Evolutionary conservation across 2,329 filamentous ascomycete genomes (phyloP).

Genomic region (Colletotrichum musae): DNA sequence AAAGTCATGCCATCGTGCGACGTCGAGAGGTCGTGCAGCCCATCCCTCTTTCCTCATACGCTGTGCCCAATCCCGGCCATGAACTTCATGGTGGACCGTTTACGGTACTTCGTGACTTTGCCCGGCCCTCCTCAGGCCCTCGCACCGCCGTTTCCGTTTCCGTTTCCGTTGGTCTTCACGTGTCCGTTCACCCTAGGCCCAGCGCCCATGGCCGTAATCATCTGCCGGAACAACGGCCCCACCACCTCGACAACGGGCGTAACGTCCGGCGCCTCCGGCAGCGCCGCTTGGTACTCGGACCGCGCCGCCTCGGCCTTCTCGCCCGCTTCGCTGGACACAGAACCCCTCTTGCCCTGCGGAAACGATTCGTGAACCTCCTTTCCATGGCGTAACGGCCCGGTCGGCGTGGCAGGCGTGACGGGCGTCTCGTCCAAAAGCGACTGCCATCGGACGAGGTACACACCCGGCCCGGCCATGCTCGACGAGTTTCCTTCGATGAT

Average conservation of each 20-base stretch:
- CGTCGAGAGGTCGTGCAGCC: neutral
- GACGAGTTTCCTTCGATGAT: constrained; percentile 63
- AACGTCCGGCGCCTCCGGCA: constrained; percentile 58
- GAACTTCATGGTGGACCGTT: neutral
- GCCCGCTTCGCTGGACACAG: constrained; percentile 47
- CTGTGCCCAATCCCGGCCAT: neutral
- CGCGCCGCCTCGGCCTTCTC: constrained; percentile 45
- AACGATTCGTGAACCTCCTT: constrained; percentile 63
- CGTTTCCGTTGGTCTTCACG: neutral
- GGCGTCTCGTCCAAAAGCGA: constrained; percentile 77
- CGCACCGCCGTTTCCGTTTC: neutral
- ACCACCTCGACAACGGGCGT: constrained; percentile 57
- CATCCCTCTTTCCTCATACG: neutral
- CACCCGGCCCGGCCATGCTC: constrained; percentile 73
- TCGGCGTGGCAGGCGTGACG: constrained; percentile 72
- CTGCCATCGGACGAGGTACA: constrained; percentile 82
- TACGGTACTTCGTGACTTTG: neutral
- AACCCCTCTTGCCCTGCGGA: constrained; percentile 60
- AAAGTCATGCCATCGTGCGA: constrained; percentile 13
- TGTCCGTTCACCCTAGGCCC: neutral
- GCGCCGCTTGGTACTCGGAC: constrained; percentile 48
- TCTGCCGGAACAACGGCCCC: constrained; percentile 54
- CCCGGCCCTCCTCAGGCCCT: neutral
- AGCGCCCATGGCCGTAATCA: constrained; percentile 43
- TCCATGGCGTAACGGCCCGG: constrained; percentile 68